Conservation (phyloP, 352 stramenopile species). For the Globisporangium yorkense region DNA sequence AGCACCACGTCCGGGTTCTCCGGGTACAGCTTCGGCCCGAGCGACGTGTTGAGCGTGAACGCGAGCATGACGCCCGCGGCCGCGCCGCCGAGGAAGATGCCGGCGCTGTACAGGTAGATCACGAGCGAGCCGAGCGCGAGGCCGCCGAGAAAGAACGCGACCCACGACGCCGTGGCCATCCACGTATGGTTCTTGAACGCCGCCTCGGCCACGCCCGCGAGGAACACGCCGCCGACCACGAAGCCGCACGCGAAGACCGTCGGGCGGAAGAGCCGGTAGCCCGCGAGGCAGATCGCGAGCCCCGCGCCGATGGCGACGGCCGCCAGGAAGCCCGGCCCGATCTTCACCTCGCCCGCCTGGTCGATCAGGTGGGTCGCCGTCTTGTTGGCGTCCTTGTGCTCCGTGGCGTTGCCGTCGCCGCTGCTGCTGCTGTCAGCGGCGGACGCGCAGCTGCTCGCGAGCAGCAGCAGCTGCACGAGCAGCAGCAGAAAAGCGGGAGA, state of each 20-base stretch:
- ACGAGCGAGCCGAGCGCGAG: slow-evolving; percentile 25
- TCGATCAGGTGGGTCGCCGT: slow-evolving; percentile 22
- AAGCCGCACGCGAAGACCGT: slow-evolving; percentile 42
- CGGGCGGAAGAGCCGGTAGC: slow-evolving; percentile 33
- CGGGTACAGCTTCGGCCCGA: slow-evolving; percentile 28
- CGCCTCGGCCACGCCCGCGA: slow-evolving; percentile 27
- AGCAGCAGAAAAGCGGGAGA: slow-evolving; percentile 1
- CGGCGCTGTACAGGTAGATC: slow-evolving; percentile 38
- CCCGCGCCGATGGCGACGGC: slow-evolving; percentile 27
- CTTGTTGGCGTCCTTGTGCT: slow-evolving; percentile 12
- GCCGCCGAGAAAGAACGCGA: slow-evolving; percentile 38
- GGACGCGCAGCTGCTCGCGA: background rate
- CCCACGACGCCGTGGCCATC: slow-evolving; percentile 42
- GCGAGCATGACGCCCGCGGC: slow-evolving; percentile 32
- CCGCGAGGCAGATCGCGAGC: slow-evolving; percentile 22
- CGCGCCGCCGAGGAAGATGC: slow-evolving; percentile 37
- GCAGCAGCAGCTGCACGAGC: background rate
- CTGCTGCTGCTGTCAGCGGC: slow-evolving; percentile 2
- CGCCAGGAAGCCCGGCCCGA: slow-evolving; percentile 29
- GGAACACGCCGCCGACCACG: slow-evolving; percentile 30
- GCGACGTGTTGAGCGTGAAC: slow-evolving; percentile 45
- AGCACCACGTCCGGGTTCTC: slow-evolving; percentile 39
- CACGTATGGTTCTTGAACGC: slow-evolving; percentile 21
- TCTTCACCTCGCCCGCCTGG: slow-evolving; percentile 19
- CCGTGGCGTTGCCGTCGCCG: background rate